Percentiles rank a stretch among this genome's conserved stretches.
These are phyloP conservation scores for Malus domestica DNA, from an alignment of 306 rosid genomes.

Conservation along the genomic window ASM211411v1 NC_041789.1:13365001-13365500, in stretches of 20 bases:
- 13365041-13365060: neutral
- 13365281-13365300: neutral
- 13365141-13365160: neutral
- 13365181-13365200: neutral
- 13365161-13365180: neutral
- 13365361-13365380: neutral
- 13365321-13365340: neutral
- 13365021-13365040: neutral
- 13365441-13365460: neutral
- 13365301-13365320: neutral
- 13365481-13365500: neutral
- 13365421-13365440: neutral
- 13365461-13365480: neutral
- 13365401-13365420: neutral
- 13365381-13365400: neutral
- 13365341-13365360: neutral
- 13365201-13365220: neutral
- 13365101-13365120: neutral
- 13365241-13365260: neutral
- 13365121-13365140: neutral
- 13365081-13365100: neutral
- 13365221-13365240: neutral
- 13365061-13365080: neutral
- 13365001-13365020: constrained; percentile 84
- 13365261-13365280: neutral